Evolutionary conservation across 1,284 basidiomycete genomes (phyloP).

Genomic region (Cerioporus squamosus): DNA sequence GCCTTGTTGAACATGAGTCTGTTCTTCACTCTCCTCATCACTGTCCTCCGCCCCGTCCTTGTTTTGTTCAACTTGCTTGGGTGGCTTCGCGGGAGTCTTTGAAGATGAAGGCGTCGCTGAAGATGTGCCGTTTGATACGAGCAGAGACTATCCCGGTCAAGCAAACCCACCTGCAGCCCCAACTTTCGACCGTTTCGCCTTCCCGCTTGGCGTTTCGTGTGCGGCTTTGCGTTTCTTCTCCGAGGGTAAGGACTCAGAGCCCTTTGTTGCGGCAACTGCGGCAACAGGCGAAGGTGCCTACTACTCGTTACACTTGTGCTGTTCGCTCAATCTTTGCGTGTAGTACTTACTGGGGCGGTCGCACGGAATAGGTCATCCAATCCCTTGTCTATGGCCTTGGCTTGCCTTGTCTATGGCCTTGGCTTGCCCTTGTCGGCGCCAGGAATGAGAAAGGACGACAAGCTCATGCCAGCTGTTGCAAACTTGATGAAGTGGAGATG

Average conservation of each 20-base stretch:
- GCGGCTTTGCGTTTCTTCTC: conserved; percentile 32
- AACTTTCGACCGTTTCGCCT: conserved; percentile 23
- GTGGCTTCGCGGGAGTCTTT: background rate
- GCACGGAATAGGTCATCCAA: conserved; percentile 39
- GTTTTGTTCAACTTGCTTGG: conserved; percentile 7
- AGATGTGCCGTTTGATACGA: background rate
- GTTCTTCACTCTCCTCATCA: conserved; percentile 10
- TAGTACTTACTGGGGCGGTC: conserved; percentile 17
- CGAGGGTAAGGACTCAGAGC: background rate
- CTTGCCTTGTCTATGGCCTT: no score
- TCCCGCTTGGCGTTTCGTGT: conserved; percentile 10
- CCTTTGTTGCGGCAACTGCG: background rate
- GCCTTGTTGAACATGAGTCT: background rate
- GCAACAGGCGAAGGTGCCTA: conserved; percentile 1
- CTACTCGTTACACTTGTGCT: background rate
- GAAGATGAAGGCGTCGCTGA: conserved; percentile 11
- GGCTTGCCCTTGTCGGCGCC: conserved; percentile 23
- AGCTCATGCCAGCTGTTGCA: conserved; percentile 30
- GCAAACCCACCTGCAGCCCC: conserved; percentile 9
- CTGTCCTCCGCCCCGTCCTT: conserved; percentile 12
- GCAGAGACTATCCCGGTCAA: background rate
- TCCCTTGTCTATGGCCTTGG: conserved; percentile 37
- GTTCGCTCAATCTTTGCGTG: background rate
- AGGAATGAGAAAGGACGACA: conserved; percentile 38
- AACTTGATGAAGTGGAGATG: no score